phyloP scores from a whole-genome alignment of 1,284 basidiomycete genomes.

The Earliella scabrosa region DNA sequence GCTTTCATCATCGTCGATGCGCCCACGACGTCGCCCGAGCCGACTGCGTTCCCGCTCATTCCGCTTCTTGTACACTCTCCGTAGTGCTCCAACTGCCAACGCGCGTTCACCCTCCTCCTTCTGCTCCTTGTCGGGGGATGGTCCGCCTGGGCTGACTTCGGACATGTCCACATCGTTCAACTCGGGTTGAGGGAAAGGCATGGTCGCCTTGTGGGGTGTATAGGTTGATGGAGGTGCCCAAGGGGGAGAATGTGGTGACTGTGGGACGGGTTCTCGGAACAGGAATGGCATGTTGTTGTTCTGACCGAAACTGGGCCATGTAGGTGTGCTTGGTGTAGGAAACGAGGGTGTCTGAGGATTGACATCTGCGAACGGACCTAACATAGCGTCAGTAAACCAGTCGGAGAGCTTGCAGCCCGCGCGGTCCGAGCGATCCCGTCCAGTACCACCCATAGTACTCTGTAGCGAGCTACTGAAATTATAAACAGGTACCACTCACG shows the following conservation, averaged over 20 bases:
- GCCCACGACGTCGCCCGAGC: conserved; percentile 30
- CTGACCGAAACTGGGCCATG: conserved; percentile 66
- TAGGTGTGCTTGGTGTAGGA: conserved; percentile 48
- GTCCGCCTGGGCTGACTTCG: conserved; percentile 64
- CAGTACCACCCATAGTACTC: too few species aligned
- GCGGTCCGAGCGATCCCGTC: too few species aligned
- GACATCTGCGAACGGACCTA: conserved; percentile 60
- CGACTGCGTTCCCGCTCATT: conserved; percentile 45
- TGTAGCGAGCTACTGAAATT: too few species aligned
- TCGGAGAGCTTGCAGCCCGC: neutral
- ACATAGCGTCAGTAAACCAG: conserved; percentile 2
- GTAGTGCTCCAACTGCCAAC: conserved; percentile 71
- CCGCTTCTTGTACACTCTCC: conserved; percentile 69
- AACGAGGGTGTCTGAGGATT: conserved; percentile 50
- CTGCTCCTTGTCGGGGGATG: conserved; percentile 39
- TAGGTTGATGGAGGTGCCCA: conserved; percentile 69
- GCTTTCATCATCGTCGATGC: conserved; percentile 42
- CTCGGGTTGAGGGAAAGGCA: conserved; percentile 59
- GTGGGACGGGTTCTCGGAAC: conserved; percentile 58
- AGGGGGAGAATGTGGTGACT: conserved; percentile 50
- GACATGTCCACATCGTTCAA: conserved; percentile 73
- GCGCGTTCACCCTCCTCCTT: conserved; percentile 38
- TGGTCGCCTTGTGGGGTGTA: conserved; percentile 51
- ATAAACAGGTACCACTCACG: conserved; percentile 46
- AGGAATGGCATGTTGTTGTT: conserved; percentile 73